Base-by-base conservation (phyloP, 441 rosid species). In the Populus hybrid region DNA sequence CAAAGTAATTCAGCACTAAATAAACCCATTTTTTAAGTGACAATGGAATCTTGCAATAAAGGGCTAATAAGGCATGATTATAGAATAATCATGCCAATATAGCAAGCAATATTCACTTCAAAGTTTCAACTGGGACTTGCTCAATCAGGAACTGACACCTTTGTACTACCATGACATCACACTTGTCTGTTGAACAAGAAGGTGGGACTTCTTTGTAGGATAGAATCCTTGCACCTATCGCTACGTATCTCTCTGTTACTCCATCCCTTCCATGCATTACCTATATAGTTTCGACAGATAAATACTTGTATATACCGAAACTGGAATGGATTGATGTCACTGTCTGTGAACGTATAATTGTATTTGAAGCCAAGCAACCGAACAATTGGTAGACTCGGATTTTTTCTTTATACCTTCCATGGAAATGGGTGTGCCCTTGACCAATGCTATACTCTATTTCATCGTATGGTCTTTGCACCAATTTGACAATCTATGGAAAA, bases 191-290 rank as follows among this genome's bases (percentile, higher is more conserved):
- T 71, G 71, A 21, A 67, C 18, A 63, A 69, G 67, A 72, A 67
- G 85, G 84, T 83, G 78, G 82, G 79, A 84, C 83, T 75, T 86
- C 42, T 76, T 50, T 71, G 38, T 84, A 78, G 75, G 92, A 90
- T 73, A 36, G 90, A 73, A 85, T 77, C 91, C 92, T 87, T 92
- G 90, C 92, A 90, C 91, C 95, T 79, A 80, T 92, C 90, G 83
- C 88, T 84, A 89, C 89, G 94, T 86, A 88, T 88, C 79, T 78
- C 73, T 28, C 24, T 23, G 70, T 76, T 82, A 75, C 87, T 81
- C 85, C 72, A 83, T 79, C 79, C 69, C 34, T 61, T 36, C 72
- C 32, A 21, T 21, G 12, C 6, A 2, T 30, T 3, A 14, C n/a
- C 75, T 81, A 77, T 81, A 82, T 78, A 76, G 59, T 57, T 53